Evolutionary conservation across 495 filamentous ascomycete species (phyloP).

Genomic region (Pseudomonodictys pantanalensis): DNA sequence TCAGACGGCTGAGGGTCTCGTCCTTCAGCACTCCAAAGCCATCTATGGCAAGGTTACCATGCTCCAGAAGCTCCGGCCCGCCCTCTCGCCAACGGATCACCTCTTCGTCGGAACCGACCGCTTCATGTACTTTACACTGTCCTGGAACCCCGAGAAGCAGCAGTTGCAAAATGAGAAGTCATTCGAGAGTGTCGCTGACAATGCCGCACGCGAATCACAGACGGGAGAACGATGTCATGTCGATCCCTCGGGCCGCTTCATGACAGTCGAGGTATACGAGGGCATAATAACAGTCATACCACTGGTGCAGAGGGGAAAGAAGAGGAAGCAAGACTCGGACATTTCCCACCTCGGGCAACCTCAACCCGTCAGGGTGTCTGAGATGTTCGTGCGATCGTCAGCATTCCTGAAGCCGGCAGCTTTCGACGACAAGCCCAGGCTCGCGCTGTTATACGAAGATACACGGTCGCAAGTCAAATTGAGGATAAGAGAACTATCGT

Average conservation of each 20-base stretch:
- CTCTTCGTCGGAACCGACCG: conserved; percentile 91
- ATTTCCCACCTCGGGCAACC: conserved; percentile 64
- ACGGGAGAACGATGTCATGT: conserved; percentile 73
- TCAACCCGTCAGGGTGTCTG: conserved; percentile 71
- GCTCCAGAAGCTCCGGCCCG: conserved; percentile 76
- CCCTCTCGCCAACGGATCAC: conserved; percentile 71
- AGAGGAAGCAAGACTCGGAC: conserved; percentile 49
- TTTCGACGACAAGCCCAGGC: conserved; percentile 58
- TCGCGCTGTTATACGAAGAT: conserved; percentile 83
- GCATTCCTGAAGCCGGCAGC: conserved; percentile 63
- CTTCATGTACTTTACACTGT: conserved; percentile 82
- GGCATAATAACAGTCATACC: conserved; percentile 77
- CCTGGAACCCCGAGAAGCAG: conserved; percentile 67
- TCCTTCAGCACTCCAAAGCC: conserved; percentile 58
- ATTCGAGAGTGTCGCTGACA: conserved; percentile 72
- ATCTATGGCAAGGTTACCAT: conserved; percentile 84
- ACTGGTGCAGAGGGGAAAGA: conserved; percentile 61
- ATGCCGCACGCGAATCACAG: conserved; percentile 73
- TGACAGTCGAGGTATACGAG: conserved; percentile 86
- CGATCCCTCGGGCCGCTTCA: conserved; percentile 75
- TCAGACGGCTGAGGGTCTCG: conserved; percentile 57
- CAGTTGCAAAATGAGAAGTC: conserved; percentile 65
- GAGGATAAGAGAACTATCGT: conserved; percentile 57
- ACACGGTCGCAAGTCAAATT: conserved; percentile 60
- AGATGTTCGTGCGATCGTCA: conserved; percentile 80